Evolutionary conservation across 148 eudicot species (phyloP).

Genomic region (Rheum nobile): DNA sequence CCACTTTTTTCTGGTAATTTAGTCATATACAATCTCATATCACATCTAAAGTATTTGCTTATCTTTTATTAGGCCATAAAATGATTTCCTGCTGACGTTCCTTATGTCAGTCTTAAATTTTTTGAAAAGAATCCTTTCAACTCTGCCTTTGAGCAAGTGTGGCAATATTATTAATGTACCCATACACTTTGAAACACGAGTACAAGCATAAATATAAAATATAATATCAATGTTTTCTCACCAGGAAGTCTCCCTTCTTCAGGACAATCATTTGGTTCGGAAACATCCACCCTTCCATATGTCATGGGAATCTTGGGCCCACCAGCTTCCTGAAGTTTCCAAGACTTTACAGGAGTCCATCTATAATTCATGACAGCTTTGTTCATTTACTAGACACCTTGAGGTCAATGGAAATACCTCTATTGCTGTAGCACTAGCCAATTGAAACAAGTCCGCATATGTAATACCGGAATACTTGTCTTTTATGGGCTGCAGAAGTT

Average conservation of each 20-base stretch:
- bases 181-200: not conserved
- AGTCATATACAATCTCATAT: not conserved
- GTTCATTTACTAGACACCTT: not conserved
- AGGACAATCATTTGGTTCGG: constrained; percentile 81
- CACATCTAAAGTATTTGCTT: not conserved
- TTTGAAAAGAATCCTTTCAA: not conserved
- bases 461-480: constrained; percentile 81
- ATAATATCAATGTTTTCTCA: constrained; percentile 10
- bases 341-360: constrained; percentile 8
- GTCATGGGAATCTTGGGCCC: constrained; percentile 94
- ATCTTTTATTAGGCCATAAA: not conserved
- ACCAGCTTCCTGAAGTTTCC: constrained; percentile 73
- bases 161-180: not conserved
- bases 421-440: constrained; percentile 97
- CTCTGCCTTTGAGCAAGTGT: not conserved
- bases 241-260: constrained; percentile 99
- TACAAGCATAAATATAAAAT: not conserved
- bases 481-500: constrained; percentile 87
- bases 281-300: constrained; percentile 91
- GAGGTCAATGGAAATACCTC: constrained; percentile 42
- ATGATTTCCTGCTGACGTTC: not conserved
- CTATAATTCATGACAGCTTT: not conserved
- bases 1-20: not conserved
- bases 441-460: constrained; percentile 90
- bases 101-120: not conserved